Evolutionary conservation across 345 rosid species (phyloP).

Genomic region (Physaria fendleri): DNA sequence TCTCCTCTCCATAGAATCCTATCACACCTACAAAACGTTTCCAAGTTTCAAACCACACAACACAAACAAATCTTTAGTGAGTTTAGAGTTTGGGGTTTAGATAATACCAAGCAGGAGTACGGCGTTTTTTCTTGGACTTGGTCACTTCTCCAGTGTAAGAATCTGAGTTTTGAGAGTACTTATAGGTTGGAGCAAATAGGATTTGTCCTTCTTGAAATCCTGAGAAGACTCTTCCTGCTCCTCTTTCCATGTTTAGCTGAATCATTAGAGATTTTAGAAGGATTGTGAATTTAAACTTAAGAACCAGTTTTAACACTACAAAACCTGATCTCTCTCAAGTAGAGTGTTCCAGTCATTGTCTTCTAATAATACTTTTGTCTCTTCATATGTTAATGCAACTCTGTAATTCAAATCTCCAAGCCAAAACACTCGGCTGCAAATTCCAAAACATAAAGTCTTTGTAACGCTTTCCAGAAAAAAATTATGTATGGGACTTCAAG

Average conservation of each 20-base stretch:
- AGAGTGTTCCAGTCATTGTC: conserved; percentile 75
- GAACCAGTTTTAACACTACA: not conserved
- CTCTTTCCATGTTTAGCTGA: conserved; percentile 80
- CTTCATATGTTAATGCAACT: conserved; percentile 72
- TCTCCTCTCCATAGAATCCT: conserved; percentile 80
- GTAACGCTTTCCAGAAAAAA: not conserved
- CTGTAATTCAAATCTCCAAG: conserved; percentile 92
- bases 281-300: not conserved
- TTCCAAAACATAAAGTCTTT: not conserved
- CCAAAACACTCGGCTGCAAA: conserved; percentile 78
- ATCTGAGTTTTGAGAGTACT: conserved; percentile 79
- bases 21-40: conserved; percentile 64
- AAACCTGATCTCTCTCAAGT: conserved; percentile 88
- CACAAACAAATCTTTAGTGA: not conserved
- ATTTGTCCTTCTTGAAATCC: conserved; percentile 81
- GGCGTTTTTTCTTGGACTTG: conserved; percentile 86
- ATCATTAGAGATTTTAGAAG: not conserved
- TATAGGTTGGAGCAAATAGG: conserved; percentile 85
- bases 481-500: not conserved
- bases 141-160: conserved; percentile 79
- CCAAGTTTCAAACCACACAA: not conserved
- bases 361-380: conserved; percentile 59
- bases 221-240: conserved; percentile 73
- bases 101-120: conserved; percentile 94
- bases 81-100: not conserved